Evolutionary conservation across 768 basidiomycete species (phyloP), one percentile per base, ranked within the genome.

Genomic region (Daedalea quercina): DNA sequence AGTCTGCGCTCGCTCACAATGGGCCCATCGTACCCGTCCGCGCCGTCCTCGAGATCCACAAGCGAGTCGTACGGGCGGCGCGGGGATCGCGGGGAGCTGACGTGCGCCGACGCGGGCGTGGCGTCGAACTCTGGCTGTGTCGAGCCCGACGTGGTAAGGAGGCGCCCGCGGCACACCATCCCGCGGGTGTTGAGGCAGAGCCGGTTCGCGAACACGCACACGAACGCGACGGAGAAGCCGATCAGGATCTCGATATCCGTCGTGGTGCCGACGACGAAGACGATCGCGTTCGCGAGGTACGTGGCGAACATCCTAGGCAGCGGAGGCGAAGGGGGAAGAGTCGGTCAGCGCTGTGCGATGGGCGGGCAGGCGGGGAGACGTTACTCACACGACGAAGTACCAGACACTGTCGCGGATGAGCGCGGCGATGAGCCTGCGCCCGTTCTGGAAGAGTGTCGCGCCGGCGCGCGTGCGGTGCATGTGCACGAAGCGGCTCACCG

Each of bases 221-320:
- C 78, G 65, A 84, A 69, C 1, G 81, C 78, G 20, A 81, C 71
- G 2, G 79, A 72, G 64, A 82, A 84, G 13, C 77, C 79, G 52
- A 82, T 73, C 0, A 80, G 78, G 22, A 80, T 73, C 65, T 80
- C 81, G 13, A 78, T 60, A 6, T 59, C 50, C 24, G 58, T 25
- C 35, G 37, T 47, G 44, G 62, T 51, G 24, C 63, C 61, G 6
- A 58, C 43, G 42, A 64, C 22, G 56, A 66, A 68, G 49, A 68
- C 51, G 53, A 67, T 56, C 8, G 62, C 53, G 59, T 78, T 80
- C 15, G 74, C 73, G 22, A 81, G 57, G 60, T 82, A 84, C 3
- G 80, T 78, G 2, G 71, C 73, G 60, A 77, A 79, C 60, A 82
- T 77, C 2, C 81, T 83, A n/a, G n/a, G n/a, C n/a, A n/a, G 57